Evolutionary conservation across 768 basidiomycete species (phyloP), one percentile per base, ranked within the genome.

Genomic region (Tulasnella sp.): DNA sequence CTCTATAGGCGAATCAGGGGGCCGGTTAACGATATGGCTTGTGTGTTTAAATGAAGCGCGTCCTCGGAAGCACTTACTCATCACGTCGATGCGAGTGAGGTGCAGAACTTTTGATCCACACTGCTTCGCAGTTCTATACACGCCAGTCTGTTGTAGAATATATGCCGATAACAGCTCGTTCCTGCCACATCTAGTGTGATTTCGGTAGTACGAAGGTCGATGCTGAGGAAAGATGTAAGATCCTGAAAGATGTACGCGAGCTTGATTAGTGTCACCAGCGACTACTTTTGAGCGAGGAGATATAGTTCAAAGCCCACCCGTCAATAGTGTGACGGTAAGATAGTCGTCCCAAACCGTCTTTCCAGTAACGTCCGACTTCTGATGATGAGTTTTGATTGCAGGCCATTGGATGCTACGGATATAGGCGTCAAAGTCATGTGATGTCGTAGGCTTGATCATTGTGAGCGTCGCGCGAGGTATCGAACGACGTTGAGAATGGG

Each of bases 81-180:
- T 21, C 21, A 17, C 15, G 15, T 45, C 27, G 22, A 45, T 45
- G 5, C n/a, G 27, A 17, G 25, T 42, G 53, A 55, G 53, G 25
- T 59, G 56, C 34, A 48, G 56, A 4, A 50, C 12, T 29, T 59
- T 59, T n/a, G 56, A 59, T 10, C 56, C 56, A 21, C 56, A 59
- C 45, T 59, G 56, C 19, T 42, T 15, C 24, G 56, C 44, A 24
- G 46, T 15, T 31, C 56, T 43, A n/a, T 52, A 31, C n/a, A 49
- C 15, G 2, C 56, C 56, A 7, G 56, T 59, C 29, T 59, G 44
- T 9, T 50, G 44, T 15, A 30, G 34, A 15, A 59, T 27, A 45
- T 59, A 59, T 5, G 42, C n/a, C 17, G 45, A 22, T 2, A 59
- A 30, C 8, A 49, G 45, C 22, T 59, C 56, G 49, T 59, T 59